These are phyloP conservation scores for Capsicum rhomboideum DNA, from an alignment of 257 asterid genomes.

Conservation along the genomic window DNA sequence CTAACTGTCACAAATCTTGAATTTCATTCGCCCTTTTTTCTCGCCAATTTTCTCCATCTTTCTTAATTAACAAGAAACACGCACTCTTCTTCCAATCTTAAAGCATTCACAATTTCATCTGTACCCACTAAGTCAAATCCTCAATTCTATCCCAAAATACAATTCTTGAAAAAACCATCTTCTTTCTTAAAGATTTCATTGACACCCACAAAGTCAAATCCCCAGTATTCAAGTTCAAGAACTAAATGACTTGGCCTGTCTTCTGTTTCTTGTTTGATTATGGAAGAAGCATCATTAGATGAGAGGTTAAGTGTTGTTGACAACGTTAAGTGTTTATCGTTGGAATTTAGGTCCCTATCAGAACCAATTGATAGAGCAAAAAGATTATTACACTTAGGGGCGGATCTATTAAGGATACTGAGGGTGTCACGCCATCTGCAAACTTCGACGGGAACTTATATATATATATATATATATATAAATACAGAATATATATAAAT, in stretches of 20 bases:
- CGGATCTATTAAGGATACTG: too few species aligned
- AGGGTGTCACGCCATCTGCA: too few species aligned
- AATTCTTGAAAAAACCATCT: background rate
- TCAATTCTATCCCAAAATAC: background rate
- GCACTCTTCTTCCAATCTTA: slow-evolving; percentile 16
- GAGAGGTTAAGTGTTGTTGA: slow-evolving; percentile 31
- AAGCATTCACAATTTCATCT: background rate
- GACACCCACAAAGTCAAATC: slow-evolving; percentile 1
- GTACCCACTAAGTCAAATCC: background rate
- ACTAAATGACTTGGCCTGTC: background rate
- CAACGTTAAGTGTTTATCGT: slow-evolving; percentile 29
- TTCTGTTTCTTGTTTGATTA: slow-evolving; percentile 8
- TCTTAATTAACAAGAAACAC: slow-evolving; percentile 13
- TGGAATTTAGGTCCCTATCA: slow-evolving; percentile 23
- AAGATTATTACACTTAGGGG: slow-evolving; percentile 24
- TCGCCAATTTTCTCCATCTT: background rate
- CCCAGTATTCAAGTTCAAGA: slow-evolving; percentile 6
- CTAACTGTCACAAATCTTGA: background rate
- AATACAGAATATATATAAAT: too few species aligned
- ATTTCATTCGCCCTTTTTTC: background rate
- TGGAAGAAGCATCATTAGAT: background rate
- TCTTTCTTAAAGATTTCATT: background rate
- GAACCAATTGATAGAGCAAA: slow-evolving; percentile 40
- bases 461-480: too few species aligned
- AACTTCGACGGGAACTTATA: too few species aligned